A percentile compares a stretch with the other conserved stretches of the same genome.
Conservation (phyloP, 2,329 filamentous ascomycete genomes). For the Fusarium acutatum region DNA sequence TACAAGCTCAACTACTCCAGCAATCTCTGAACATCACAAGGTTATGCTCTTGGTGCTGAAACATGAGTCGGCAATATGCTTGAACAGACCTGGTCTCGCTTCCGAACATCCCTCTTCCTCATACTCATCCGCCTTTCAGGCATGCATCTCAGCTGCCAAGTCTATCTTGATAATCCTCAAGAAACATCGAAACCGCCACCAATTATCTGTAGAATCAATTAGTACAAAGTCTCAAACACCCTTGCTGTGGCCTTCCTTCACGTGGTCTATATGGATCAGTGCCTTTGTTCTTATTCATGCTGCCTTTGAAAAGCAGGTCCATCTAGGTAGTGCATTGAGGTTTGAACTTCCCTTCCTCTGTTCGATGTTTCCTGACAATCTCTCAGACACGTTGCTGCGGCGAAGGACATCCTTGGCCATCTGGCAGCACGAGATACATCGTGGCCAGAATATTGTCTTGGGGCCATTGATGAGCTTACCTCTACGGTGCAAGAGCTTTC, state of each 20-base stretch:
- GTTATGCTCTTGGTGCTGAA: constrained; percentile 55
- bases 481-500: constrained; percentile 42
- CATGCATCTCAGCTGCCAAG: constrained; percentile 60
- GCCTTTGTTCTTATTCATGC: constrained; percentile 61
- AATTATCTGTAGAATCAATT: constrained; percentile 4
- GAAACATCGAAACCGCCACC: constrained; percentile 30
- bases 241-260: constrained; percentile 60
- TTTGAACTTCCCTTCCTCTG: constrained; percentile 22
- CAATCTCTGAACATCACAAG: constrained; percentile 48
- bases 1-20: background rate
- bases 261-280: constrained; percentile 63
- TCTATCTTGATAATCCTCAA: constrained; percentile 55
- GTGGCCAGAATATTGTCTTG: constrained; percentile 47
- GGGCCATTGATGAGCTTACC: constrained; percentile 45
- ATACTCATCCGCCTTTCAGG: constrained; percentile 59
- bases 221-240: constrained; percentile 36
- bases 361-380: background rate
- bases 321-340: constrained; percentile 49
- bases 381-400: constrained; percentile 41
- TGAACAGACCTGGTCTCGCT: constrained; percentile 60
- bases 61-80: constrained; percentile 59
- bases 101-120: constrained; percentile 52
- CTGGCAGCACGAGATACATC: constrained; percentile 44
- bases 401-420: constrained; percentile 42
- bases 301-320: constrained; percentile 55